Evolutionary conservation across 768 basidiomycete species (phyloP).

Genomic region (Sporobolomyces roseus): DNA sequence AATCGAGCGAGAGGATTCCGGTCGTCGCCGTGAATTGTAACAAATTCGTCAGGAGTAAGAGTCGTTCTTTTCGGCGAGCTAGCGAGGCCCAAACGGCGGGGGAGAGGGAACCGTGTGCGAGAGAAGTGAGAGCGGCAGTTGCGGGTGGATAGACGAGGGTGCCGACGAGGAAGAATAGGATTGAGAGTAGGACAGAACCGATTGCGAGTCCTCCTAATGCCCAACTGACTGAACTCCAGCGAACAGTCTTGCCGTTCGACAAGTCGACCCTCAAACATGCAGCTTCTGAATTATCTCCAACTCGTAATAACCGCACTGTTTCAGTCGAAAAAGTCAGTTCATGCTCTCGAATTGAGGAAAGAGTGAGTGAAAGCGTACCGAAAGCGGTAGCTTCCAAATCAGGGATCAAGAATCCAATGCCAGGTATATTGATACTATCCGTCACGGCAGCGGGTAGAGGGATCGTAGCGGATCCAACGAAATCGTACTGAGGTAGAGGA

Average conservation of each 20-base stretch:
- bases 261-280: slow-evolving; percentile 89
- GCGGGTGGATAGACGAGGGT: slow-evolving; percentile 52
- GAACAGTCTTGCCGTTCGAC: slow-evolving; percentile 82
- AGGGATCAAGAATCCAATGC: slow-evolving; percentile 78
- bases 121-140: slow-evolving; percentile 46
- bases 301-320: slow-evolving; percentile 30
- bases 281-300: slow-evolving; percentile 56
- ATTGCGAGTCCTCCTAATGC: slow-evolving; percentile 60
- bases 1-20: slow-evolving; percentile 74
- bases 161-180: slow-evolving; percentile 53
- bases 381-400: slow-evolving; percentile 87
- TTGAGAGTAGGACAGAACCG: slow-evolving; percentile 56
- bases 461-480: slow-evolving; percentile 58
- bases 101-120: slow-evolving; percentile 48
- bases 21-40: slow-evolving; percentile 80
- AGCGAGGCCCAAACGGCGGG: slow-evolving; percentile 56
- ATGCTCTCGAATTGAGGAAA: too few species aligned
- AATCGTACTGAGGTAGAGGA: slow-evolving; percentile 74
- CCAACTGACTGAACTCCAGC: slow-evolving; percentile 73
- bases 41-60: slow-evolving; percentile 75
- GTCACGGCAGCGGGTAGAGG: slow-evolving; percentile 42
- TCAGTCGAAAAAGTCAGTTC: neutral
- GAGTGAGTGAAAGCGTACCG: too few species aligned
- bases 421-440: slow-evolving; percentile 57
- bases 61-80: slow-evolving; percentile 53